phyloP scores from a whole-genome alignment of 2,329 filamentous ascomycete genomes.

The Colletotrichum costaricense region DNA sequence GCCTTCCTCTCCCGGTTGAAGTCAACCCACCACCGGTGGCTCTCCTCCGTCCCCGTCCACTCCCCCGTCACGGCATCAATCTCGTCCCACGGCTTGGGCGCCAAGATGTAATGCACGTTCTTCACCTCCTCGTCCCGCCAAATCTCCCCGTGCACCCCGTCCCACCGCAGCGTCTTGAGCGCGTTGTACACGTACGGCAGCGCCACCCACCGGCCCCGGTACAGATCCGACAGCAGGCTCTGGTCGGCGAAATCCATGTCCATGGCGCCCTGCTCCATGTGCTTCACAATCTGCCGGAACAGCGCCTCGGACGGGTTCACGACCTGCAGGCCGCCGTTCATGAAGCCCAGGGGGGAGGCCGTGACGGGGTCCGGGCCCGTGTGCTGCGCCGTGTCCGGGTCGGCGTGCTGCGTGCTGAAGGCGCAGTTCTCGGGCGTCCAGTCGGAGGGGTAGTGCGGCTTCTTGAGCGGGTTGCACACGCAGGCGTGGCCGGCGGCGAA shows the following conservation, averaged over 20 bases:
- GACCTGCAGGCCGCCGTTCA: slow-evolving; percentile 69
- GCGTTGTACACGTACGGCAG: slow-evolving; percentile 73
- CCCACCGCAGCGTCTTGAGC: slow-evolving; percentile 68
- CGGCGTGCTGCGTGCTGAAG: slow-evolving; percentile 64
- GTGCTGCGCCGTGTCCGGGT: slow-evolving; percentile 59
- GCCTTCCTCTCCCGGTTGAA: slow-evolving; percentile 57
- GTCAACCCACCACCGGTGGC: slow-evolving; percentile 68
- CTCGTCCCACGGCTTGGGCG: slow-evolving; percentile 72
- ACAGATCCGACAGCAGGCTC: slow-evolving; percentile 66
- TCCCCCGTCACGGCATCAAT: slow-evolving; percentile 52
- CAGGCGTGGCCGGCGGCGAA: slow-evolving; percentile 89
- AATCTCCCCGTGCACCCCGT: slow-evolving; percentile 63
- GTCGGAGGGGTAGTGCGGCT: slow-evolving; percentile 80
- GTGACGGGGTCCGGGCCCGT: slow-evolving; percentile 54
- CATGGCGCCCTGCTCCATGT: slow-evolving; percentile 60
- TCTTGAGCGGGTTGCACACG: slow-evolving; percentile 84
- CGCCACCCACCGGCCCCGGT: slow-evolving; percentile 65
- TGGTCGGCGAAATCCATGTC: slow-evolving; percentile 71
- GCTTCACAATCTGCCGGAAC: slow-evolving; percentile 61
- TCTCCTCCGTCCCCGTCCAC: slow-evolving; percentile 57
- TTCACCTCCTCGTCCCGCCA: slow-evolving; percentile 70
- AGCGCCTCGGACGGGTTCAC: slow-evolving; percentile 61
- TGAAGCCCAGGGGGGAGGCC: slow-evolving; percentile 59
- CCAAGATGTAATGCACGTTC: slow-evolving; percentile 71
- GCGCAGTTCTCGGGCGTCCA: slow-evolving; percentile 72